Base-by-base conservation (phyloP, 768 basidiomycete species). In the Tephrocybe sp. region DNA sequence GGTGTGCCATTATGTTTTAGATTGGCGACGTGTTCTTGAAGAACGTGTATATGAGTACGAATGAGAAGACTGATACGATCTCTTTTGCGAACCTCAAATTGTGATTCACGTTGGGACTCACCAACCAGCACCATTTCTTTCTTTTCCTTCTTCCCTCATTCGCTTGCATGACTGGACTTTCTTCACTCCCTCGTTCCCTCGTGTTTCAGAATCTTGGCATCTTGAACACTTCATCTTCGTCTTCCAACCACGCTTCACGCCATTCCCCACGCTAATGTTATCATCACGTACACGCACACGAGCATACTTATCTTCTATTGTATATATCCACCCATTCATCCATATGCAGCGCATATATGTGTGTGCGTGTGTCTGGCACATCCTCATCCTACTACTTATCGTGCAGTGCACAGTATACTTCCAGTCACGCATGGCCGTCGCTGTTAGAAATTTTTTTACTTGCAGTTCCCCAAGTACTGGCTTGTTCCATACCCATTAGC, bases 41-140 rank as follows among this genome's bases (percentile, higher is more conserved):
- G 55, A 68, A 70, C 34, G 69, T 72, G 25, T 73, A 73, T 45
- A 66, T 72, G 46, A 67, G 67, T 47, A 71, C 68, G 35, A 61
- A 75, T 49, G 65, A 54, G n/a, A 63, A 52, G n/a, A 64, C 55
- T 16, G 60, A 72, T 40, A 59, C 62, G 40, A 64, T 74, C 19
- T 64, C 65, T 6, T 54, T 74, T 25, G 71, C 71, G 3, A 60
- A 62, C 52, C 60, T 63, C 26, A 56, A 47, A 19, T n/a, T n/a
- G n/a, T n/a, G n/a, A n/a, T n/a, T n/a, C n/a, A n/a, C n/a, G n/a
- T n/a, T n/a, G n/a, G n/a, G n/a, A n/a, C n/a, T n/a, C n/a, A n/a
- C n/a, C n/a, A 27, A 25, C 22, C 46, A 19, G 28, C 1, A 8
- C 6, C 9, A 11, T 7, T 21, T 12, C 25, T 24, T 18, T 28